Conservation (phyloP, 768 basidiomycete genomes). For the Dioszegia hungarica region DNA sequence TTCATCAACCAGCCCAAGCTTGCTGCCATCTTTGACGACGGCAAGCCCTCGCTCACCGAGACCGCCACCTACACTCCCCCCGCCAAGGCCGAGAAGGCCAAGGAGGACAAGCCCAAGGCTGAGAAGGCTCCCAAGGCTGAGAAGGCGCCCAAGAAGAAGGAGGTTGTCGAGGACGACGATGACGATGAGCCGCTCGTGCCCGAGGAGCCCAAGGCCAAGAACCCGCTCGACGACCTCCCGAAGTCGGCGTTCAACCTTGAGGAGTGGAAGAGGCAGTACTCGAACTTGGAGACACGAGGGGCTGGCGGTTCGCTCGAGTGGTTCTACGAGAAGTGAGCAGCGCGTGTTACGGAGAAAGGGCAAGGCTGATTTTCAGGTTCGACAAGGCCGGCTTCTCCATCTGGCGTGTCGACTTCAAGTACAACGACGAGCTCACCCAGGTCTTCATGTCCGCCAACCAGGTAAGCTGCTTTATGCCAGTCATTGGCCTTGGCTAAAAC, state of each 20-base stretch:
- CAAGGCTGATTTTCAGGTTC: constrained; percentile 58
- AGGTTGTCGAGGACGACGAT: constrained; percentile 53
- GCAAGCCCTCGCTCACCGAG: constrained; percentile 59
- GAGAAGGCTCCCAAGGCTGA: constrained; percentile 47
- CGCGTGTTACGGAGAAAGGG: too few species aligned
- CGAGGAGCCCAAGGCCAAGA: constrained; percentile 83
- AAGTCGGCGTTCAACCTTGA: constrained; percentile 54
- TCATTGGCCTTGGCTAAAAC: background rate
- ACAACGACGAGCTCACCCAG: constrained; percentile 85
- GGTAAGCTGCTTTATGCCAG: constrained; percentile 11
- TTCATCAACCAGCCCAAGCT: constrained; percentile 76
- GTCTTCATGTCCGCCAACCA: constrained; percentile 91
- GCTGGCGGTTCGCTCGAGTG: constrained; percentile 71
- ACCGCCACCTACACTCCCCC: constrained; percentile 66
- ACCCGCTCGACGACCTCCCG: constrained; percentile 87
- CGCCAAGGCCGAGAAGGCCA: constrained; percentile 54
- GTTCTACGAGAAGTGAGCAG: constrained; percentile 86
- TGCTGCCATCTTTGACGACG: constrained; percentile 60
- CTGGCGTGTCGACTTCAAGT: constrained; percentile 95
- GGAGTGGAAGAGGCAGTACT: constrained; percentile 97
- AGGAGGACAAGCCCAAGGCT: constrained; percentile 42
- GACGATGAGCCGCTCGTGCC: constrained; percentile 71
- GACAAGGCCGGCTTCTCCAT: constrained; percentile 83
- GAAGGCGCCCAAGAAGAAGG: constrained; percentile 48
- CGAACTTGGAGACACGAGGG: constrained; percentile 93